These are phyloP conservation scores for Saccharomycodes ludwigii DNA, from an alignment of 805 yeast species.

Conservation along the genomic window DNA sequence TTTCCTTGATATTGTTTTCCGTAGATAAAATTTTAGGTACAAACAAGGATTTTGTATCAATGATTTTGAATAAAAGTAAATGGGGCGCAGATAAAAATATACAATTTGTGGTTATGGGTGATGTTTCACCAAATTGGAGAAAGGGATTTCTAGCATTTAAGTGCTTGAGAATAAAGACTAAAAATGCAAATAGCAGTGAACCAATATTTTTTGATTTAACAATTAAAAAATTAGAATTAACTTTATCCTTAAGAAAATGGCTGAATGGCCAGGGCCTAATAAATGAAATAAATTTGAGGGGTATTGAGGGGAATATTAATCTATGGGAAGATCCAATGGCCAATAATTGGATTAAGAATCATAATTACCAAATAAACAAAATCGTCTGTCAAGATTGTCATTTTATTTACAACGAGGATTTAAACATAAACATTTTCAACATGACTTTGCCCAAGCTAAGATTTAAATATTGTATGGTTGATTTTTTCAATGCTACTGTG, in stretches of 20 bases:
- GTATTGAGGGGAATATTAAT: constrained; percentile 64
- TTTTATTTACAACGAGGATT: constrained; percentile 6
- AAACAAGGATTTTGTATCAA: background rate
- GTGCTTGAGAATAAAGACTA: constrained; percentile 59
- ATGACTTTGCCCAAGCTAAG: constrained; percentile 53
- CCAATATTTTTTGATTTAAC: constrained; percentile 69
- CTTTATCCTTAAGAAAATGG: constrained; percentile 78
- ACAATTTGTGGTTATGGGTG: constrained; percentile 44
- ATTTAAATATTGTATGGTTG: constrained; percentile 45
- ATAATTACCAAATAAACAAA: constrained; percentile 3
- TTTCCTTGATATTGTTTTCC: constrained; percentile 63
- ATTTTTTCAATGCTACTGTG: constrained; percentile 56
- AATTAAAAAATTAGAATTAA: constrained; percentile 67
- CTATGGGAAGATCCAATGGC: constrained; percentile 37
- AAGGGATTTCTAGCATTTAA: constrained; percentile 72
- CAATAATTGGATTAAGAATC: constrained; percentile 2
- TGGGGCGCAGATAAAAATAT: constrained; percentile 1
- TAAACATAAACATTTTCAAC: constrained; percentile 45
- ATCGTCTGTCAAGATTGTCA: constrained; percentile 3
- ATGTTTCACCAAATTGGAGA: constrained; percentile 86
- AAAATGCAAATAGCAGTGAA: constrained; percentile 48
- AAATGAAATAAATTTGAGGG: constrained; percentile 64
- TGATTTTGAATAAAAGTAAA: background rate
- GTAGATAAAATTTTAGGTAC: constrained; percentile 54
- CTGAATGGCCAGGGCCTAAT: constrained; percentile 75